Evolutionary conservation across 768 basidiomycete genomes (phyloP).

Genomic region (Paxillus involutus): DNA sequence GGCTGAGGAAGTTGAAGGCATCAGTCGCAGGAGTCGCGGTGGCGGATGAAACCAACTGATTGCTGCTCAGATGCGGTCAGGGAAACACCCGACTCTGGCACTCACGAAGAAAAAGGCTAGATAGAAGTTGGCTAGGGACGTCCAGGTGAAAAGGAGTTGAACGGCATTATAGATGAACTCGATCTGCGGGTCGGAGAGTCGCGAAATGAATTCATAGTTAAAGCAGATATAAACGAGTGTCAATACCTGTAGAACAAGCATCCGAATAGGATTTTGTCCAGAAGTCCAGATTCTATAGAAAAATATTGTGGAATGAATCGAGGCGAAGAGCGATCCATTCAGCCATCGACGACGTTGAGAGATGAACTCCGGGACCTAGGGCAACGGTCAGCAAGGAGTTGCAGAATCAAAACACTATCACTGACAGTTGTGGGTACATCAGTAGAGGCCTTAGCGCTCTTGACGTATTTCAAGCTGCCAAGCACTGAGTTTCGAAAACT

Average conservation of each 20-base stretch:
- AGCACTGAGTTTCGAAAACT: slow-evolving; percentile 1
- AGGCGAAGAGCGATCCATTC: slow-evolving; percentile 90
- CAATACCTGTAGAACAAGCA: slow-evolving; percentile 60
- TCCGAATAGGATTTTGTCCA: slow-evolving; percentile 87
- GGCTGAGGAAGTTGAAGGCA: slow-evolving; percentile 81
- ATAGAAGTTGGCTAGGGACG: slow-evolving; percentile 90
- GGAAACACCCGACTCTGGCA: slow-evolving; percentile 21
- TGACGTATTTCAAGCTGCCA: slow-evolving; percentile 78
- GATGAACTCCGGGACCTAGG: slow-evolving; percentile 85
- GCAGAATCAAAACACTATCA: not conserved
- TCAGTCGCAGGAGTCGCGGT: slow-evolving; percentile 53
- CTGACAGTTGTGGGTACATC: slow-evolving; percentile 84
- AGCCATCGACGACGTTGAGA: slow-evolving; percentile 90
- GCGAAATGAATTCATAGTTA: not conserved
- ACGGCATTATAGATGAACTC: slow-evolving; percentile 92
- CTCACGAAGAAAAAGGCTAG: slow-evolving; percentile 91
- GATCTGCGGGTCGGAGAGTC: slow-evolving; percentile 40
- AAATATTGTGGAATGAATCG: slow-evolving; percentile 89
- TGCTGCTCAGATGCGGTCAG: slow-evolving; percentile 19
- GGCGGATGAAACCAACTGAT: slow-evolving; percentile 78
- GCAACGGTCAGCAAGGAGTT: not conserved
- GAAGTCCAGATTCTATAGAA: slow-evolving; percentile 88
- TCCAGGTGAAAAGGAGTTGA: slow-evolving; percentile 93
- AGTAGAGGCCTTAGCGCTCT: slow-evolving; percentile 93
- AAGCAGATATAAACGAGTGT: not conserved